Evolutionary conservation across 2,329 filamentous ascomycete genomes (phyloP).

Genomic region (Arachnopeziza araneosa): DNA sequence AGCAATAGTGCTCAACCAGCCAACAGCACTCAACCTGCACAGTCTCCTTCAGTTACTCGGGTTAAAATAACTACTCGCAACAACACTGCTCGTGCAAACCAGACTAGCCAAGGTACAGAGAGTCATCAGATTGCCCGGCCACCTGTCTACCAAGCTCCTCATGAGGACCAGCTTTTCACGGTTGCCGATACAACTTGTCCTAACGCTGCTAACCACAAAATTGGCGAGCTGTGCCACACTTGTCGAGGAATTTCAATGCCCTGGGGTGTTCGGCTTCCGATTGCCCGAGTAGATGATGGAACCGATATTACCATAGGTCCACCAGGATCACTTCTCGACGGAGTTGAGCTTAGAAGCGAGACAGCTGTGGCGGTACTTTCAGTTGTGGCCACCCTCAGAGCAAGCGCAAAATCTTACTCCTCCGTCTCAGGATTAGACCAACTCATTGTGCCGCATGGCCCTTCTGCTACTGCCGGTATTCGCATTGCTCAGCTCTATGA

Average conservation of each 20-base stretch:
- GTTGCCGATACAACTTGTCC: neutral
- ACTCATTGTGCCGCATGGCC: too few relatives aligned
- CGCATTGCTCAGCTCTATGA: too few relatives aligned
- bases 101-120: too few relatives aligned
- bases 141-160: neutral
- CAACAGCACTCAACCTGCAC: too few relatives aligned
- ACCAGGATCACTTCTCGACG: neutral
- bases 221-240: neutral
- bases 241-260: conserved; percentile 1
- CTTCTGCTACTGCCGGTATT: too few relatives aligned
- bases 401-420: too few relatives aligned
- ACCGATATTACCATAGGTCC: neutral
- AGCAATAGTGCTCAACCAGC: too few relatives aligned
- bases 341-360: neutral
- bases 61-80: too few relatives aligned
- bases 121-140: neutral
- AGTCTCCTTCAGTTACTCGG: too few relatives aligned
- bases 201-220: neutral
- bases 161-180: neutral
- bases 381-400: neutral
- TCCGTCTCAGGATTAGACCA: too few relatives aligned
- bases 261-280: neutral
- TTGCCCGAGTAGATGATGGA: neutral
- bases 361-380: conserved; percentile 1
- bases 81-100: too few relatives aligned